Base-by-base conservation (phyloP, 2,329 filamentous ascomycete species). In the Iodosphaeria phyllophila region DNA sequence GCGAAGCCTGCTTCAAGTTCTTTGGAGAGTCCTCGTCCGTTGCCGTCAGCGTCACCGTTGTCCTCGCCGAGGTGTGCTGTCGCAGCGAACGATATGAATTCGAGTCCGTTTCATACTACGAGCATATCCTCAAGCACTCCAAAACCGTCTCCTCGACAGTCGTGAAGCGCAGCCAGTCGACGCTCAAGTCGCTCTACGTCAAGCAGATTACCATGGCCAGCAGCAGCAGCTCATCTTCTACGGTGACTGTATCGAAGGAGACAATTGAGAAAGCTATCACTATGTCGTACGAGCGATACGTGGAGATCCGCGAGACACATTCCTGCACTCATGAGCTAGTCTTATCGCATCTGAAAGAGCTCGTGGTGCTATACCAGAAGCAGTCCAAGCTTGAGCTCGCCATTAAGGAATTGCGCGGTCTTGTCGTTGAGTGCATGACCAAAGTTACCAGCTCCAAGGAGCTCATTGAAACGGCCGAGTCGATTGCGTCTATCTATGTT, bases 271-370 rank as follows among this genome's bases (percentile, higher is more conserved):
- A 37, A 12, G 44, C 40, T 5, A 35, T 45, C 15, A 38, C 30
- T n/a, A 32, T 50, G 8, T 33, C 46, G 11, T 38, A 29, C 12
- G 40, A 44, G 25, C 47, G 46, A 5, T 35, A 46, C 16, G 34
- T 31, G 1, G 34, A 35, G 4, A 29, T 43, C 2, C 47, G 44
- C 6, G 32, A 45, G 24, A 40, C 32, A 6, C 37, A 51, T 18
- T 47, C 46, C 5, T 54, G 48, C 43, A 47, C 47, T 5, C 47
- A 52, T 18, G 45, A 50, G 30, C 45, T 48, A 30, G 45, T 47
- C 4, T 36, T 55, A 5, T 36, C 39, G 4, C 39, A 47, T 28
- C 35, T 53, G 33, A 38, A 43, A 17, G 43, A 52, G 30, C 35
- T 54, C 5, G 38, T 50, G 5, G 34, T 29, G 6, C 42, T 54